A percentile compares a stretch with the other conserved stretches of the same genome.
Evolutionary conservation across 306 rosid species (phyloP).

Genomic region (Vigna hirtella): DNA sequence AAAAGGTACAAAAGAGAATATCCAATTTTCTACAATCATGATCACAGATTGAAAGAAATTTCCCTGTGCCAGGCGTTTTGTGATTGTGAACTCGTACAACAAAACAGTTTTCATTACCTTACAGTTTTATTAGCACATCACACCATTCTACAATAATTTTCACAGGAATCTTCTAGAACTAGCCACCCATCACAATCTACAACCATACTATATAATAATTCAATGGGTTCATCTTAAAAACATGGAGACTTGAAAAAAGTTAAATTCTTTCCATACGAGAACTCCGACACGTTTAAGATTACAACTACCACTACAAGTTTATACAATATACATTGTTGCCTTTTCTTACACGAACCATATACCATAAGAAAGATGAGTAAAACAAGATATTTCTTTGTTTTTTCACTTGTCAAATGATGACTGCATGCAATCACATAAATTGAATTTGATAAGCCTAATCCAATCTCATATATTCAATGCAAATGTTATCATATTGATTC

Average conservation of each 20-base stretch:
- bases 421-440: neutral
- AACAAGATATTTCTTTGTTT: neutral
- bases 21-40: conserved; percentile 15
- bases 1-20: conserved; percentile 37
- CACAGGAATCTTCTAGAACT: neutral
- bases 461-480: neutral
- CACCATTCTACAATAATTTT: neutral
- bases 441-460: no score
- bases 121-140: neutral
- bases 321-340: neutral
- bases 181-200: neutral
- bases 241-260: neutral
- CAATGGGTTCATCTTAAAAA: neutral
- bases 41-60: conserved; percentile 3
- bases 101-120: neutral
- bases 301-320: neutral
- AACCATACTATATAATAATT: neutral
- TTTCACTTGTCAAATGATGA: conserved; percentile 6
- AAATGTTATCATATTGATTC: neutral
- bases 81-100: neutral
- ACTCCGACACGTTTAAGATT: conserved; percentile 27
- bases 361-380: neutral
- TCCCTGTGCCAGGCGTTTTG: neutral
- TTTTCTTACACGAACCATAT: neutral
- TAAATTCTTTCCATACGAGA: neutral